Evolutionary conservation across 2,329 filamentous ascomycete genomes (phyloP), one percentile per base, ranked within the genome.

Genomic region (Lachnellula cervina): DNA sequence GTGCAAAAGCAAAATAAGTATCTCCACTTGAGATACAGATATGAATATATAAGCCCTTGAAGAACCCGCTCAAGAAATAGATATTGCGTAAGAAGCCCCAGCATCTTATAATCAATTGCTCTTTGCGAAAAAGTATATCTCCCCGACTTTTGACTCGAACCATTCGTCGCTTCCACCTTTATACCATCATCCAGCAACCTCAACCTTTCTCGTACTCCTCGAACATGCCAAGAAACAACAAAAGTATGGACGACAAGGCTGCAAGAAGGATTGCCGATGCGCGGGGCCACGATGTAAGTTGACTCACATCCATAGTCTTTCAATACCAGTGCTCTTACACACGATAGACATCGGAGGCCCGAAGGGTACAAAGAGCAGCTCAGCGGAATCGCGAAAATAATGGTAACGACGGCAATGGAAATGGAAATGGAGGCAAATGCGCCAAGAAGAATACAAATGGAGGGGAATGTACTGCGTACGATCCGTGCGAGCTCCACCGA

Each of bases 1-100:
- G 48, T 16, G 51, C 57, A 62, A 63, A 63, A 62, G 56, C 52
- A 59, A 62, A 58, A 32, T 32, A 46, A 57, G 35, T 51, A 59
- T 58, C 51, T 58, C 54, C 56, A 52, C 51, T 21, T 32, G 23
- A 45, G 50, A 45, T 48, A 59, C 58, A 23, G 34, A 51, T 46
- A 9, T 34, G 16, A 28, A 38, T 58, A 60, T 62, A 62, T 57
- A 62, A 59, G 43, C 40, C 17, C 21, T 52, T 42, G 13, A 34
- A 25, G 49, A 11, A 32, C 52, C 52, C 23, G 43, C 45, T 38
- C 32, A 54, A 52, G 28, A 38, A 34, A 11, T 32, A 9, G 21
- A 23, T 44, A 17, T 13, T 16, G 28, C 5, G 6, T 1, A 28
- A 13, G 34, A 25, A 50, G 21, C 14, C 9, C 23, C 6, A 2